These are phyloP conservation scores for Herpotrichia juniperi DNA, from an alignment of 2,329 filamentous ascomycete species.

Conservation along the genomic window DNA sequence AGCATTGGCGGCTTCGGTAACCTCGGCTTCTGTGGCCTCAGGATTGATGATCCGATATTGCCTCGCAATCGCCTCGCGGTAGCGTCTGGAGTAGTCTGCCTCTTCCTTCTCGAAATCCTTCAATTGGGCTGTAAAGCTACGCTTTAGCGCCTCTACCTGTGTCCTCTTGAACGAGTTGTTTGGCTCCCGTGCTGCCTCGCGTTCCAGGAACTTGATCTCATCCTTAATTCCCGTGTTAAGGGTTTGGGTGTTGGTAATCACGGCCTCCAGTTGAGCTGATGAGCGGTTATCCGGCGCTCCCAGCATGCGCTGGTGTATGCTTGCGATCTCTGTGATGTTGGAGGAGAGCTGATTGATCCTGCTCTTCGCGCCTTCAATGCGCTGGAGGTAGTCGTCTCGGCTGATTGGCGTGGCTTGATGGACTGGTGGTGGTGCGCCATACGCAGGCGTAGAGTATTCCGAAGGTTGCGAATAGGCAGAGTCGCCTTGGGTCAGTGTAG, in stretches of 20 bases:
- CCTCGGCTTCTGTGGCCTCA: conserved; percentile 75
- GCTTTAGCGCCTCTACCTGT: conserved; percentile 73
- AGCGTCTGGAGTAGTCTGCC: conserved; percentile 71
- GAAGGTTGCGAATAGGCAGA: conserved; percentile 48
- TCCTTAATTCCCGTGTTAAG: conserved; percentile 79
- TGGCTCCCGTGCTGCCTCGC: conserved; percentile 69
- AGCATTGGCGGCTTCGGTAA: conserved; percentile 69
- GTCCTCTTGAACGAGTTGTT: conserved; percentile 71
- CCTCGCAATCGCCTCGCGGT: conserved; percentile 77
- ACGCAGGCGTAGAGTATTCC: conserved; percentile 44
- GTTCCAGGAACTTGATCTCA: conserved; percentile 77
- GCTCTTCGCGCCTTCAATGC: conserved; percentile 69
- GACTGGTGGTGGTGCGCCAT: conserved; percentile 59
- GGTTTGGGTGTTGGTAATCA: conserved; percentile 72
- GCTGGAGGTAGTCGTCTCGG: conserved; percentile 71
- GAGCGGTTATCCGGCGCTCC: conserved; percentile 64
- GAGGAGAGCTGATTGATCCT: conserved; percentile 71
- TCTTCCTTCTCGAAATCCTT: conserved; percentile 75
- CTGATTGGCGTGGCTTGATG: conserved; percentile 61
- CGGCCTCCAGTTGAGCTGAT: conserved; percentile 66
- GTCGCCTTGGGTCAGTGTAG: conserved; percentile 39
- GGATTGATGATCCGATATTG: conserved; percentile 85
- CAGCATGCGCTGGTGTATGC: conserved; percentile 74
- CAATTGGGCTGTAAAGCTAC: conserved; percentile 73
- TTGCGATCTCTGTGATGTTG: conserved; percentile 71